Evolutionary conservation across 208 protist species (phyloP).

Genomic region (Trypanosoma caninum): DNA sequence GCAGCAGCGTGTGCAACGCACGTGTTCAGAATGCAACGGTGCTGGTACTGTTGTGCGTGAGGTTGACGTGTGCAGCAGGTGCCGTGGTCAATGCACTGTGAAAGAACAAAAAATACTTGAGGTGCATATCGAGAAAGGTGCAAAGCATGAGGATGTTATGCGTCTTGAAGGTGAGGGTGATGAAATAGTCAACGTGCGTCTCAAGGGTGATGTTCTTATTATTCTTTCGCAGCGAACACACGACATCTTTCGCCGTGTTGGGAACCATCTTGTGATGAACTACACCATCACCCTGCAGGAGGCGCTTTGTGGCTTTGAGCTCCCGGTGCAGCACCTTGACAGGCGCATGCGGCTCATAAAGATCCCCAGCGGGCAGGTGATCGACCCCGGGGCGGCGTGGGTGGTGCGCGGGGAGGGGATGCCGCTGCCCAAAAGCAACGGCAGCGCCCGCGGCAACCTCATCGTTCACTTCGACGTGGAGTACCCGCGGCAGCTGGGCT

Average conservation of each 20-base stretch:
- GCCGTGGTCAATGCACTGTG: constrained; percentile 89
- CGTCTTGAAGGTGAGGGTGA: constrained; percentile 94
- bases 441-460: constrained; percentile 71
- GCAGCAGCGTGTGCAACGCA: constrained; percentile 85
- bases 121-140: constrained; percentile 95
- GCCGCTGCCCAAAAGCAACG: constrained; percentile 76
- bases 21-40: constrained; percentile 91
- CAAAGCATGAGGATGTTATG: constrained; percentile 91
- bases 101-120: constrained; percentile 93
- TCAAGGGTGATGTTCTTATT: constrained; percentile 96
- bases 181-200: constrained; percentile 72
- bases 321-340: constrained; percentile 91
- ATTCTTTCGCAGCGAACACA: constrained; percentile 93
- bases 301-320: constrained; percentile 91
- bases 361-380: constrained; percentile 61
- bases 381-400: constrained; percentile 72
- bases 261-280: constrained; percentile 91
- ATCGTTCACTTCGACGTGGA: constrained; percentile 83
- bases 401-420: constrained; percentile 86
- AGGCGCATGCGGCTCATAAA: constrained; percentile 67
- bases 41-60: constrained; percentile 64
- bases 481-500: constrained; percentile 66
- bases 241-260: constrained; percentile 87
- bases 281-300: constrained; percentile 88
- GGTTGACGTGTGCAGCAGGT: constrained; percentile 92